phyloP scores from a whole-genome alignment of 2,329 filamentous ascomycete species.

The Ceratocystis eucalypticola region DNA sequence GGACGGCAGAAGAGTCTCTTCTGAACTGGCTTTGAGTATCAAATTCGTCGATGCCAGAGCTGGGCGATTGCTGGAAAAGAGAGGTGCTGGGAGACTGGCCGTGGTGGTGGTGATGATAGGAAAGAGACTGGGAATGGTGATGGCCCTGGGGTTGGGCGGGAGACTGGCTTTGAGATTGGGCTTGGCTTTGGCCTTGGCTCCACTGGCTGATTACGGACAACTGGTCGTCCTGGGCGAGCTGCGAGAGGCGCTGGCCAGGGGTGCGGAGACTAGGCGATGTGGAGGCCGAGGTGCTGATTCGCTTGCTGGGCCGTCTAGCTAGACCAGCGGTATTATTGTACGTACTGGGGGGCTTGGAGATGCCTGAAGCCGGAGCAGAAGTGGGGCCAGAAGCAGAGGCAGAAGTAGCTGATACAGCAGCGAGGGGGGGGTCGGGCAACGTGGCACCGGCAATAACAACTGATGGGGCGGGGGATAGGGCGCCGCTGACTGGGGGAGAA shows the following conservation, averaged over 20 bases:
- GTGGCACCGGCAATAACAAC: not conserved
- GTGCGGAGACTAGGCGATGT: slow-evolving; percentile 22
- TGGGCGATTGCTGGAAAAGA: slow-evolving; percentile 7
- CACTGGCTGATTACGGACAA: slow-evolving; percentile 20
- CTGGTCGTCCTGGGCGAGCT: slow-evolving; percentile 15
- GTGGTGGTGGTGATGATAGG: slow-evolving; percentile 20
- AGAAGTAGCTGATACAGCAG: not conserved
- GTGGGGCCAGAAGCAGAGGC: not conserved
- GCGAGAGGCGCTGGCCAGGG: slow-evolving; percentile 15
- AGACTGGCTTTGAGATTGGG: not conserved
- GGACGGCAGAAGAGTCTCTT: slow-evolving; percentile 19
- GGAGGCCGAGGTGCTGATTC: slow-evolving; percentile 36
- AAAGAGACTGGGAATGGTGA: slow-evolving; percentile 29
- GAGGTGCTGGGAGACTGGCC: slow-evolving; percentile 16
- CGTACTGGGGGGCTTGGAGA: not conserved
- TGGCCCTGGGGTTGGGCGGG: slow-evolving; percentile 25
- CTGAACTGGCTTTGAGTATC: slow-evolving; percentile 24
- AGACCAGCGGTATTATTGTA: slow-evolving; percentile 39
- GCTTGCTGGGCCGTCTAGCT: slow-evolving; percentile 43
- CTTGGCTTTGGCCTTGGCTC: not conserved
- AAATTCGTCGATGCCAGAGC: slow-evolving; percentile 33
- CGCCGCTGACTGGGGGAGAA: slow-evolving; percentile 19
- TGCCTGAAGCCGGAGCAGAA: not conserved
- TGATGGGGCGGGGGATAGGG: slow-evolving; percentile 23
- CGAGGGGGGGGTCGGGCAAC: not conserved